Base-by-base conservation (phyloP, 345 rosid genomes). In the Excoecaria agallocha region DNA sequence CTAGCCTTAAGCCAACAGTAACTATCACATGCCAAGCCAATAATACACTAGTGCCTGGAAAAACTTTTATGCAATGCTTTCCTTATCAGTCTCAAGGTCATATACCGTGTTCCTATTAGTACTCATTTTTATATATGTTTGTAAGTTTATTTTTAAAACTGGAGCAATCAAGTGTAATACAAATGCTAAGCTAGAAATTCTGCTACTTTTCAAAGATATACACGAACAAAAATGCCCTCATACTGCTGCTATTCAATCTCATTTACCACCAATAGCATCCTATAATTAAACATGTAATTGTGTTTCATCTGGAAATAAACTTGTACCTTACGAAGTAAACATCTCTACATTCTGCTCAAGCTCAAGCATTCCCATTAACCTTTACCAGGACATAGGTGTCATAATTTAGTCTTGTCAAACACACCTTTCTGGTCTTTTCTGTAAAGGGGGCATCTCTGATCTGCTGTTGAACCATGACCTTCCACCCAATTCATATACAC, bases 301-400 rank as follows among this genome's bases (percentile, higher is more conserved):
- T 72, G 50, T 71, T 69, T 72, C 71, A 46, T 37, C 12, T 22
- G 35, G 73, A 68, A 24, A 17, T 56, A 19, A 38, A 48, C 17
- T 72, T 72, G 66, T 62, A 77, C 78, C 79, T 51, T n/a, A 17
- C 68, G 39, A 54, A 52, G 50, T 59, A 7, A 73, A 51, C 70
- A 37, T 77, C 65, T 76, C 75, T 84, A 74, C 74, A 77, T 69
- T 76, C 58, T 16, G 41, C 65, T 51, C 66, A 64, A 52, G 71
- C 56, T 71, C 72, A 38, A 38, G 76, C 71, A 64, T 66, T 41
- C 54, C 50, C 35, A 51, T 51, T 12, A 61, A 59, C 63, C 64
- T 54, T 61, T 59, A 60, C 50, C 75, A 38, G 62, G 68, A 68
- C 7, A 41, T 37, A 11, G 68, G 60, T 60, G 48, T 37, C n/a